Conservation (phyloP, 768 basidiomycete species). For the Agrocybe pediades region DNA sequence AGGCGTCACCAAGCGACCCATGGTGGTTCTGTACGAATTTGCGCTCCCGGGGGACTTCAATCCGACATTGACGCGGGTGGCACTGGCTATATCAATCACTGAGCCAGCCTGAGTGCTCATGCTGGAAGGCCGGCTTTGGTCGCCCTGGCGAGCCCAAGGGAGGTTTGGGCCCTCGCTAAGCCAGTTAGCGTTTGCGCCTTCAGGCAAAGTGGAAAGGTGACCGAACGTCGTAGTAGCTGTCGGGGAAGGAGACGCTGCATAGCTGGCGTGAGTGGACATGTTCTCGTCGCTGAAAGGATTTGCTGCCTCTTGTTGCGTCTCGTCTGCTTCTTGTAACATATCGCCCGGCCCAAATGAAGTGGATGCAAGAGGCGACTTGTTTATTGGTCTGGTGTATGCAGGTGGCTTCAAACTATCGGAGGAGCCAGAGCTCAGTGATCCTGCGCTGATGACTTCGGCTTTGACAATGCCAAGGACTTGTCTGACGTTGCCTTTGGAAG, state of each 20-base stretch:
- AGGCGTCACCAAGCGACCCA: slow-evolving; percentile 62
- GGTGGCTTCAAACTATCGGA: slow-evolving; percentile 43
- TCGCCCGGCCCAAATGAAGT: slow-evolving; percentile 75
- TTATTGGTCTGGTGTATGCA: slow-evolving; percentile 41
- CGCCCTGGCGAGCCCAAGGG: slow-evolving; percentile 42
- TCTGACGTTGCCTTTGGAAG: slow-evolving; percentile 61
- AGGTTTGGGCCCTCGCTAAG: slow-evolving; percentile 37
- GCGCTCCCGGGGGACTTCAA: slow-evolving; percentile 38
- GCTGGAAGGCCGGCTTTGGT: slow-evolving; percentile 57
- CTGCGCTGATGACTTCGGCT: slow-evolving; percentile 76
- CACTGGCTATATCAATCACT: slow-evolving; percentile 60
- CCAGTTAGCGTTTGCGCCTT: slow-evolving; percentile 36
- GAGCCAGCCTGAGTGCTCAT: slow-evolving; percentile 65
- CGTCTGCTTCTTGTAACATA: slow-evolving; percentile 56
- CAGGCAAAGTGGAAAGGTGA: slow-evolving; percentile 23
- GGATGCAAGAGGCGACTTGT: slow-evolving; percentile 69
- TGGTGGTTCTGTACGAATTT: slow-evolving; percentile 58
- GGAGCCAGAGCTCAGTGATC: slow-evolving; percentile 34
- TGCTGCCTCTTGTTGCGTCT: slow-evolving; percentile 45
- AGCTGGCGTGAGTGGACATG: slow-evolving; percentile 37
- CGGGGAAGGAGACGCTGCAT: slow-evolving; percentile 38
- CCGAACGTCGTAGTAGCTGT: slow-evolving; percentile 41
- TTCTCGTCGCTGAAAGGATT: slow-evolving; percentile 73
- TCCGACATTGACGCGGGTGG: slow-evolving; percentile 69
- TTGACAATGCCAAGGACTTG: slow-evolving; percentile 78